Evolutionary conservation across 805 yeast genomes (phyloP).

Genomic region (Metschnikowia lochheadii): DNA sequence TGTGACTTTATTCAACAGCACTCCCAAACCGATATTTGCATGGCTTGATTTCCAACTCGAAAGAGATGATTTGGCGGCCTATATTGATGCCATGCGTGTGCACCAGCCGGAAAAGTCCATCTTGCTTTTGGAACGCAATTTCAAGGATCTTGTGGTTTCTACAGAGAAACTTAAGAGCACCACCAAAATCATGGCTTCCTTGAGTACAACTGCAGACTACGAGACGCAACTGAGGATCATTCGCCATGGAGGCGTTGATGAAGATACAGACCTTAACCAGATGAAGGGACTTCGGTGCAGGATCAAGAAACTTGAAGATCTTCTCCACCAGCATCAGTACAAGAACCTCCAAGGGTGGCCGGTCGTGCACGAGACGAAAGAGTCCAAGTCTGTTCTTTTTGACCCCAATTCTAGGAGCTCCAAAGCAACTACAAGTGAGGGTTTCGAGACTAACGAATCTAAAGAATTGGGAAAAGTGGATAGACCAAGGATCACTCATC

Average conservation of each 20-base stretch:
- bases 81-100: conserved; percentile 26
- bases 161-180: conserved; percentile 36
- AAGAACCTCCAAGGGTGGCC: conserved; percentile 49
- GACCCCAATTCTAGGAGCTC: neutral
- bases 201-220: conserved; percentile 14
- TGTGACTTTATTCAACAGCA: conserved; percentile 14
- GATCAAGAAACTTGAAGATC: conserved; percentile 70
- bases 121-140: conserved; percentile 39
- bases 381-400: conserved; percentile 7
- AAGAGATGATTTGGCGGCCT: conserved; percentile 30
- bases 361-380: conserved; percentile 15
- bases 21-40: conserved; percentile 16
- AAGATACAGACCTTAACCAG: conserved; percentile 30
- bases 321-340: conserved; percentile 70
- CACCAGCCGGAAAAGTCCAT: conserved; percentile 29
- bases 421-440: too few relatives aligned
- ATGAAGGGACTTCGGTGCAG: conserved; percentile 65
- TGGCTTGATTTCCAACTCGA: conserved; percentile 35
- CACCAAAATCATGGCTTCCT: conserved; percentile 29
- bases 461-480: neutral
- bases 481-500: neutral
- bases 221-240: conserved; percentile 10
- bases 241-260: conserved; percentile 13
- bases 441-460: too few relatives aligned
- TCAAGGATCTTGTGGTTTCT: conserved; percentile 41